These are phyloP conservation scores for Pezicula rhizophila DNA, from an alignment of 2,329 filamentous ascomycete species.

Conservation along the genomic window DNA sequence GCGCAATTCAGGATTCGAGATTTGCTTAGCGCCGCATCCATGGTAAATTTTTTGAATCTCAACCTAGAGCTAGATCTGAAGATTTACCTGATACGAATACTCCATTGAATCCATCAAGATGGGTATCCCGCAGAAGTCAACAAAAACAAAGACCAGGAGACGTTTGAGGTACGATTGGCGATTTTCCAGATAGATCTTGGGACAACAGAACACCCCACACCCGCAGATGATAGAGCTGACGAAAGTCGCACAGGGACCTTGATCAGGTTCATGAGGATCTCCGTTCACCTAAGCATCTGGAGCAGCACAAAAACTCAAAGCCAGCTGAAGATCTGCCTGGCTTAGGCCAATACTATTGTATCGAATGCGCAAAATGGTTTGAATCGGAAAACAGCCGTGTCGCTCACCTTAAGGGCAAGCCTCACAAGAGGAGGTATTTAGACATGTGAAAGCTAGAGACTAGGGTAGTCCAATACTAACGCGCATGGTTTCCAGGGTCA, in stretches of 20 bases:
- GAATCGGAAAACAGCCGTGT: constrained; percentile 74
- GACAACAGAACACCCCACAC: background rate
- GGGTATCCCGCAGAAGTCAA: constrained; percentile 59
- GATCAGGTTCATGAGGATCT: constrained; percentile 89
- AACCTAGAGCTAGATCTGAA: too few species aligned
- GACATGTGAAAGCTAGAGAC: background rate
- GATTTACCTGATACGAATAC: too few species aligned
- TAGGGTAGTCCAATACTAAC: background rate
- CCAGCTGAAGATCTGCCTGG: constrained; percentile 81
- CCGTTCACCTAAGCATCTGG: constrained; percentile 70
- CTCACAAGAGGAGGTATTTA: constrained; percentile 78
- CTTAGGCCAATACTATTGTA: constrained; percentile 79
- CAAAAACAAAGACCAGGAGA: constrained; percentile 67
- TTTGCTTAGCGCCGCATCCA: too few species aligned
- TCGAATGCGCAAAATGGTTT: constrained; percentile 94
- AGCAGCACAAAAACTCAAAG: constrained; percentile 72
- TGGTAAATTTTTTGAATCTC: too few species aligned
- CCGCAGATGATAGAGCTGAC: background rate
- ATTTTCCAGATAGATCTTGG: too few species aligned
- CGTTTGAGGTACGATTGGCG: constrained; percentile 49
- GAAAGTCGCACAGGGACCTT: constrained; percentile 59
- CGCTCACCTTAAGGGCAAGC: constrained; percentile 78
- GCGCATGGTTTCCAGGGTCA: constrained; percentile 50
- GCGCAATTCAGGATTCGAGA: too few species aligned
- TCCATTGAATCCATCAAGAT: constrained; percentile 33